Base-by-base conservation (phyloP, 495 filamentous ascomycete species). In the Staphylotrichum longicolle region DNA sequence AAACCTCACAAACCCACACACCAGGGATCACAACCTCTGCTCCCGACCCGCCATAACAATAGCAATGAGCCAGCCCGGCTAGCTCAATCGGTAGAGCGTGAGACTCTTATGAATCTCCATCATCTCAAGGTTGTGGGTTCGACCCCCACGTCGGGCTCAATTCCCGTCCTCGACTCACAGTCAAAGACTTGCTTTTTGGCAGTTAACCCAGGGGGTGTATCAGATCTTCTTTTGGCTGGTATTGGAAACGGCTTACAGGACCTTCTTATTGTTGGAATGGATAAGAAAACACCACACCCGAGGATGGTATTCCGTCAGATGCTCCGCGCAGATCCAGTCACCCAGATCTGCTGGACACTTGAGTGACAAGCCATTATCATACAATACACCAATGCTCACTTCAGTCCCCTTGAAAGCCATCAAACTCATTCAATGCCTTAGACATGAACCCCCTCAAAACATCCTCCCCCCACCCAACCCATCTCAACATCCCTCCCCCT, bases 81-180 rank as follows among this genome's bases (percentile, higher is more conserved):
- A 88, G 85, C 85, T 88, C 86, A 88, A 88, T 88, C 85, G 85
- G 85, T 86, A 88, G 86, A 88, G 86, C 86, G 86, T 88, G 83
- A 86, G 86, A 88, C 86, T 88, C 85, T 88, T 88, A 88, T 85
- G 42, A 11, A 4, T 45, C 54, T 63, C 61, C 50, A 45, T 45
- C 32, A 66, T 66, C 63, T 66, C 63, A 66, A 65, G 63, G 63
- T 66, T 66, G 63, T 62, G 63, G 63, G 63, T 66, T 66, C 63
- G 63, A 66, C 63, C 63, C 63, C 63, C 63, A 62, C 63, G 63
- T 66, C 60, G 60, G 63, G 63, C 63, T 66, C 63, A 63, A 66
- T 66, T 63, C 63, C 63, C 63, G 63, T 40, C 62, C 14, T 39
- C 15, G 41, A 45, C 54, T 45, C 11, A n/a, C 30, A 4, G 27